Evolutionary conservation across 2,329 filamentous ascomycete genomes (phyloP), one percentile per base, ranked within the genome.

Genomic region (Diaporthe sp.): DNA sequence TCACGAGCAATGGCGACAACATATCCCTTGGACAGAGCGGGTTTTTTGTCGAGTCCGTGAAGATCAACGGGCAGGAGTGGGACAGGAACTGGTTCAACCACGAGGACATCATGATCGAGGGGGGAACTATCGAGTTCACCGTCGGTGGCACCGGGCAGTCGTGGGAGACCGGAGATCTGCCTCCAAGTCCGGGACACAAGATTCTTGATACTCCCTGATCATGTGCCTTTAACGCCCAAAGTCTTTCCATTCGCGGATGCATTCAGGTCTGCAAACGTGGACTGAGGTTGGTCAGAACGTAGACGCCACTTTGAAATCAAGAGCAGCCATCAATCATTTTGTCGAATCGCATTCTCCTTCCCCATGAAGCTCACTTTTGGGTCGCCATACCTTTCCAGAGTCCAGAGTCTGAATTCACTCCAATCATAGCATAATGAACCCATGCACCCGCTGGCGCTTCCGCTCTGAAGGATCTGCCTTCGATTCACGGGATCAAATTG

Each of bases 61-160:
- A 82, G 73, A 86, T 91, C 51, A 91, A 91, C 75, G 89, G 88
- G 0, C 75, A 88, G 72, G 3, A 74, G 0, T 91, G 89, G 90
- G 78, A 83, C 0, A 87, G 85, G 82, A 91, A 89, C 72, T 91
- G 90, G 90, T 84, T 91, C 25, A 84, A 86, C 73, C 89, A 91
- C 79, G 84, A 86, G 1, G 87, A 91, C 79, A 77, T 87, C 6
- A 82, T 87, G 76, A 79, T 82, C 0, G 79, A 85, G 31, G 87
- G 87, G 0, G 87, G 87, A 0, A 83, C 80, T 13, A 83, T 90
- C 39, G 86, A 90, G 79, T 90, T 90, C 79, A 83, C 83, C 34
- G 77, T 89, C 46, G 86, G 86, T 0, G 60, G 79, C 3, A 82
- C 87, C 39, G 80, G 79, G 75, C 83, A 78, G 37, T 72, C 78